These are phyloP conservation scores for Candida hungchunana DNA, from an alignment of 805 yeast genomes.

Conservation along the genomic window DNA sequence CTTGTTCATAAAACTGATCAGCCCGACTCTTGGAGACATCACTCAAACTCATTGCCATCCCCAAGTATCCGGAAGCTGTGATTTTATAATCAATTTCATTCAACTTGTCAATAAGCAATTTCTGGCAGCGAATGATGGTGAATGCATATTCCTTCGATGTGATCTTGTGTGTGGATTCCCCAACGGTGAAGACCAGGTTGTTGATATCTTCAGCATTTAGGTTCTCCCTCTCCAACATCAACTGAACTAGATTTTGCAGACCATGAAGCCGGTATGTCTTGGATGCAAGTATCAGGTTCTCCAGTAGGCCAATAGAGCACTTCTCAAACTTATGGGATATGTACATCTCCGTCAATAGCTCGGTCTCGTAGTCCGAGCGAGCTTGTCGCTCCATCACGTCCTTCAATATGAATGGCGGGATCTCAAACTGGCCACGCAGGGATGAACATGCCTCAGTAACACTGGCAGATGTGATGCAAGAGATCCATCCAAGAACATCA, in stretches of 20 bases:
- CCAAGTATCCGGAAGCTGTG: slow-evolving; percentile 10
- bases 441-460: slow-evolving; percentile 32
- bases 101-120: slow-evolving; percentile 7
- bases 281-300: slow-evolving; percentile 12
- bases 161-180: slow-evolving; percentile 5
- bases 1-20: slow-evolving; percentile 5
- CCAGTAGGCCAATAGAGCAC: slow-evolving; percentile 1
- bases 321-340: not conserved
- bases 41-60: slow-evolving; percentile 11
- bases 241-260: slow-evolving; percentile 4
- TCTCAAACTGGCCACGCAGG: slow-evolving; percentile 26
- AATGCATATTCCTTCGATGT: slow-evolving; percentile 11
- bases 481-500: slow-evolving; percentile 15
- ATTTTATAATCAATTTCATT: not conserved
- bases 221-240: slow-evolving; percentile 6
- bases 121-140: slow-evolving; percentile 9
- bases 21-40: slow-evolving; percentile 8
- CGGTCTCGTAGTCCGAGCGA: slow-evolving; percentile 16
- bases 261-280: slow-evolving; percentile 13
- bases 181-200: slow-evolving; percentile 8
- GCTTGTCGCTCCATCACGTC: slow-evolving; percentile 37
- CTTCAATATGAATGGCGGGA: slow-evolving; percentile 37
- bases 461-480: slow-evolving; percentile 29
- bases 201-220: slow-evolving; percentile 8
- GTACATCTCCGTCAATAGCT: slow-evolving; percentile 8